Base-by-base conservation (phyloP, 441 rosid species). In the Geranium incanum region DNA sequence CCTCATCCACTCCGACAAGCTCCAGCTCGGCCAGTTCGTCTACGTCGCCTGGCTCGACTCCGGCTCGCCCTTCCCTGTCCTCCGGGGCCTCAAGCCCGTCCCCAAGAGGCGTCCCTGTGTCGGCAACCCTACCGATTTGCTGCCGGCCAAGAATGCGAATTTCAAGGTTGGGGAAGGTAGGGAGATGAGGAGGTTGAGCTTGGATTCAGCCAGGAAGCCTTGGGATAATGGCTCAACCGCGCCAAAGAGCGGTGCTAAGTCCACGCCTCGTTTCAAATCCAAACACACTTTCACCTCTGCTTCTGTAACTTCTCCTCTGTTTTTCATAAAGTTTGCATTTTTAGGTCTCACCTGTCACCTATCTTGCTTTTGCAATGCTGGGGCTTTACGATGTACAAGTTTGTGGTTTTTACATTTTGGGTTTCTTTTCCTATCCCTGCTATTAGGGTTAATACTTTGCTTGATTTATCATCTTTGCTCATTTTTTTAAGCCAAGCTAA, bases 21-120 rank as follows among this genome's bases (percentile, higher is more conserved):
- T 84, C 50, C 87, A 81, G 76, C 41, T 84, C 38, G 89, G 86
- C 0, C 89, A 84, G 75, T 82, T 86, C 9, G 79, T 84, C 33
- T 86, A 81, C 69, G 77, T 86, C 2, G 71, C 78, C 0, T 75
- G 81, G 2, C 33, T 82, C 5, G 85, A 84, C 73, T 37, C 73
- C 12, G 82, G 85, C 0, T 82, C 81, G 2, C 81, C 83, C 13
- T 84, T 84, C 60, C 89, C 86, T 0, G 78, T 84, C 2, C 71
- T 86, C 65, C 77, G 80, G 13, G 89, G 89, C 9, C 66, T 86
- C 70, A 83, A 82, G 57, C 84, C 84, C 0, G 72, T 83, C 0
- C 82, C 86, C 1, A 84, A 73, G 65, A 82, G 84, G 37, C 55
- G 86, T 45, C 73, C 81, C 21, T 84, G 85, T 21, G 72, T 81